phyloP scores from a whole-genome alignment of 441 rosid genomes.

The Mallotus japonicus region DNA sequence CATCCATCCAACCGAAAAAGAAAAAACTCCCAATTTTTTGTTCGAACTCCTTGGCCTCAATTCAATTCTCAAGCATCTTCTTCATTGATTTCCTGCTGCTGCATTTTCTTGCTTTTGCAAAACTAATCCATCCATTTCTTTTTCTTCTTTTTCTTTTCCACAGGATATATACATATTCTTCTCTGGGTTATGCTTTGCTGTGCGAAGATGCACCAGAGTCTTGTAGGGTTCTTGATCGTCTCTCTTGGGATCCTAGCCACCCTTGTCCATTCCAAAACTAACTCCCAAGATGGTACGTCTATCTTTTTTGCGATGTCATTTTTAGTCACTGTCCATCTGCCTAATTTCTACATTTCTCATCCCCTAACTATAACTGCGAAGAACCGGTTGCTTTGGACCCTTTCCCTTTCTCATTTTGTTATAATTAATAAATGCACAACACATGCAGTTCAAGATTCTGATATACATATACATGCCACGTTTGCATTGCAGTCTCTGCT shows the following conservation, averaged over 20 bases:
- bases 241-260: conserved; percentile 42
- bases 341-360: no score
- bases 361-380: no score
- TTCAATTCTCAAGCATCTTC: conserved; percentile 15
- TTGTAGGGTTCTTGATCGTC: conserved; percentile 28
- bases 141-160: no score
- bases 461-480: background rate
- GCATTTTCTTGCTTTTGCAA: background rate
- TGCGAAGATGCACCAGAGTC: conserved; percentile 29
- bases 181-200: no score
- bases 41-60: background rate
- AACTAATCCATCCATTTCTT: background rate
- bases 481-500: conserved; percentile 58
- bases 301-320: background rate
- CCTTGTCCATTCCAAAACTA: conserved; percentile 57
- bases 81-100: background rate
- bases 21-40: background rate
- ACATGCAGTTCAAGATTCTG: conserved; percentile 15
- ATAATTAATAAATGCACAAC: background rate
- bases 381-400: no score
- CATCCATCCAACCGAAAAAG: background rate
- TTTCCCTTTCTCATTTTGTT: no score
- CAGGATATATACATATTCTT: no score
- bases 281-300: conserved; percentile 58
- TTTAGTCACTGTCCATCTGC: background rate